A percentile compares a stretch with the other conserved stretches of the same genome.
phyloP scores from a whole-genome alignment of 208 protist species.

The Acanthamoeba royreba region DNA sequence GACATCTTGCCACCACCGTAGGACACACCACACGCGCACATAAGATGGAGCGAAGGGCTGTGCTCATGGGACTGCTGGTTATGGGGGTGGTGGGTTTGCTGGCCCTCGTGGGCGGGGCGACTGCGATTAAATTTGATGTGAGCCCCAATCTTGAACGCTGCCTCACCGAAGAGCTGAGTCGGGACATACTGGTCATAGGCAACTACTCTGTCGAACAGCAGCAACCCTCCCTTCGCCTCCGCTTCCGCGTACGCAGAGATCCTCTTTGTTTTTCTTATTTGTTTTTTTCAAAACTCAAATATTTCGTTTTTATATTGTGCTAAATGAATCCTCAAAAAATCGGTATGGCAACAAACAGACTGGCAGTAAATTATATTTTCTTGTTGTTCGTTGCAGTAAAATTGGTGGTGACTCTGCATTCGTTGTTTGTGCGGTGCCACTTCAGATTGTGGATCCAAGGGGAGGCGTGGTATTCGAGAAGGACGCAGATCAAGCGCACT shows the following conservation, averaged over 20 bases:
- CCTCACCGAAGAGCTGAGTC: conserved; percentile 27
- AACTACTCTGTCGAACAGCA: neutral
- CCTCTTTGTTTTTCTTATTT: neutral
- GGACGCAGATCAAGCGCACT: neutral
- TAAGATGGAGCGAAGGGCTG: neutral
- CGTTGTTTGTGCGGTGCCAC: neutral
- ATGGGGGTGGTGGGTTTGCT: neutral
- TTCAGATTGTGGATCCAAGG: neutral
- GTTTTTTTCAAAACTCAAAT: too few relatives aligned
- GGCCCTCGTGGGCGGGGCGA: neutral
- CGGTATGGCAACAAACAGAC: too few relatives aligned
- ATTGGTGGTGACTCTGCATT: neutral
- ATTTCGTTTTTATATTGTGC: neutral
- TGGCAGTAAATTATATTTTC: too few relatives aligned
- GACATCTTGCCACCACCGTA: too few relatives aligned
- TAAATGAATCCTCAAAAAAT: too few relatives aligned
- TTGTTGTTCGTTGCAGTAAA: too few relatives aligned
- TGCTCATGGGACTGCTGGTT: neutral
- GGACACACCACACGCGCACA: neutral
- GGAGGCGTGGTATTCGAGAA: neutral
- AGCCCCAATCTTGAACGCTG: neutral
- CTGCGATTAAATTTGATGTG: conserved; percentile 26
- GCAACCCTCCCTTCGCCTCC: neutral
- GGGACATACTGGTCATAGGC: conserved; percentile 15
- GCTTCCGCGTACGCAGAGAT: neutral